A percentile compares a stretch with the other conserved stretches of the same genome.
Evolutionary conservation across 352 stramenopile genomes (phyloP).

Genomic region (Peronospora belbahrii): DNA sequence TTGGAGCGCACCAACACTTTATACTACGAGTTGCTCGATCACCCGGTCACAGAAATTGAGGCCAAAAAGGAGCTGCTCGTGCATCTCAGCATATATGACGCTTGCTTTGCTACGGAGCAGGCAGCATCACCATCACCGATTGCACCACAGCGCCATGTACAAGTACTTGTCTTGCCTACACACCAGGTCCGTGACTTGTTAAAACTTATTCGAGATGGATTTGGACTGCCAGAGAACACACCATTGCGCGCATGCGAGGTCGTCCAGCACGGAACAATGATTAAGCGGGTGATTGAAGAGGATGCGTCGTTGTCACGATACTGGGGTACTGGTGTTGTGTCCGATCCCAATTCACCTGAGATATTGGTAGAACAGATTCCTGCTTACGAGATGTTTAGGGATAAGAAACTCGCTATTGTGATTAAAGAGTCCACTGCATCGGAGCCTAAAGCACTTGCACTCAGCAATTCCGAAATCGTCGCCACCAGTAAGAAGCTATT

Average conservation of each 20-base stretch:
- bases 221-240: slow-evolving; percentile 31
- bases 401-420: slow-evolving; percentile 1
- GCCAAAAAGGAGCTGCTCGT: slow-evolving; percentile 74
- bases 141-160: slow-evolving; percentile 29
- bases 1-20: slow-evolving; percentile 55
- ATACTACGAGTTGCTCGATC: slow-evolving; percentile 64
- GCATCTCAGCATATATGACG: slow-evolving; percentile 73
- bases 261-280: slow-evolving; percentile 50
- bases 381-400: slow-evolving; percentile 15
- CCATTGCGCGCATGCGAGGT: slow-evolving; percentile 54
- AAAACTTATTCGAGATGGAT: slow-evolving; percentile 33
- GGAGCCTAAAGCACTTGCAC: background rate
- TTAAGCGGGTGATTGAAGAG: slow-evolving; percentile 36
- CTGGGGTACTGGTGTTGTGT: slow-evolving; percentile 26
- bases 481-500: background rate
- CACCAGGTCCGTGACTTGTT: slow-evolving; percentile 49
- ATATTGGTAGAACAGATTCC: slow-evolving; percentile 58
- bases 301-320: slow-evolving; percentile 39
- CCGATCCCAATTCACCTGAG: slow-evolving; percentile 30
- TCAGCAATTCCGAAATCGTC: background rate
- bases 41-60: slow-evolving; percentile 82
- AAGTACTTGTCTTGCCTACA: slow-evolving; percentile 56
- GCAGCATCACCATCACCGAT: slow-evolving; percentile 25
- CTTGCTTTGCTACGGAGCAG: slow-evolving; percentile 41
- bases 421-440: background rate